Percentiles rank a stretch among this genome's conserved stretches.
Conservation (phyloP, 2,329 filamentous ascomycete genomes). For the Blastomyces emzantsi region DNA sequence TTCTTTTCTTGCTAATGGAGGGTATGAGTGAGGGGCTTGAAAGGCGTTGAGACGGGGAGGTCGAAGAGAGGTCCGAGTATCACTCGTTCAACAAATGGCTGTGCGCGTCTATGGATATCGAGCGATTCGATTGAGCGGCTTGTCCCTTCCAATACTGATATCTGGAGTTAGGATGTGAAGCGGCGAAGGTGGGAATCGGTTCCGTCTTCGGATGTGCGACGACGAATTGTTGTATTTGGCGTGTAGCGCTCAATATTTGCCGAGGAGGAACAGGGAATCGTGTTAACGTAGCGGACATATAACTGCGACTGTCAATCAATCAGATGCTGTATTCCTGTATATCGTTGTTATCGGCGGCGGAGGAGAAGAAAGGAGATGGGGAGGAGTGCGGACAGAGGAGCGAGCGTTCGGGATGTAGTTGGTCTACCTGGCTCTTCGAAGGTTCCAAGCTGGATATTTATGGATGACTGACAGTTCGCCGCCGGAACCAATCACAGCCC, state of each 20-base stretch:
- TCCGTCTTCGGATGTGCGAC: no score
- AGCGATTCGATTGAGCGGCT: neutral
- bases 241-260: neutral
- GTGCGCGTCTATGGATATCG: neutral
- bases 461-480: neutral
- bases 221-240: neutral
- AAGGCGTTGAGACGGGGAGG: constrained; percentile 5
- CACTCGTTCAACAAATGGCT: neutral
- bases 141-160: neutral
- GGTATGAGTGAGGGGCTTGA: constrained; percentile 22
- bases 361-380: neutral
- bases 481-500: constrained; percentile 28
- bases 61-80: constrained; percentile 5
- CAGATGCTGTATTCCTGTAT: neutral
- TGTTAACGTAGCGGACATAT: neutral
- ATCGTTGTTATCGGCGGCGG: neutral
- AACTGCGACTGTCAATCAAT: neutral
- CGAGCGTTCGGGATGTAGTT: neutral
- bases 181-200: neutral
- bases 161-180: neutral
- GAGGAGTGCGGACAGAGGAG: neutral
- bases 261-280: neutral
- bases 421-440: no score
- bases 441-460: no score
- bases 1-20: constrained; percentile 27